Evolutionary conservation across 2,329 filamentous ascomycete genomes (phyloP), one percentile per base, ranked within the genome.

Genomic region (Fusarium nurragi): DNA sequence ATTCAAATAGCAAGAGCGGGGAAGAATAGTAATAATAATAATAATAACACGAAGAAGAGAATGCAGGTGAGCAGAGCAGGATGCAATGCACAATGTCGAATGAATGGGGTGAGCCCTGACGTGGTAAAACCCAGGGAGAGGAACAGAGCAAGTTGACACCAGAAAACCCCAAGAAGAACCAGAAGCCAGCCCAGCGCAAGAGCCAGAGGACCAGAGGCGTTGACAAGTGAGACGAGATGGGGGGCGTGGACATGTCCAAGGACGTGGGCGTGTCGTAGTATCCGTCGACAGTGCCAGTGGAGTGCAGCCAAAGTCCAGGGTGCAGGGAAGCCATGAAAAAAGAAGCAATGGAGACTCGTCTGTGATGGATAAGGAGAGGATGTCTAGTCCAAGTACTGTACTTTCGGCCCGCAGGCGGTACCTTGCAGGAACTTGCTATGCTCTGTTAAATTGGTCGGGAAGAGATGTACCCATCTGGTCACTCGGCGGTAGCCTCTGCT

Each of bases 331-430:
- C 26, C 41, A 40, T 66, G 64, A 45, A 67, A 67, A 44, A 67
- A 67, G 64, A 67, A 67, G 64, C 64, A 67, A 67, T 66, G 64
- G 64, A 60, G 64, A 54, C 57, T 58, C 37, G 34, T 51, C 64
- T 46, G 45, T 58, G 63, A 41, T 18, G 47, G 47, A 51, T 45
- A 39, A 58, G 52, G 48, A 59, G 43, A 54, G 52, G 45, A 64
- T 38, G 38, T 44, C 30, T 28, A 49, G 64, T 67, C 23, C 14
- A 44, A 36, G 43, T 64, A 67, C 64, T 50, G 39, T 67, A 67
- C 64, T 50, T 65, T 23, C 18, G 19, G 40, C 23, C 16, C 19
- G 13, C 23, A 14, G 34, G 23, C 50, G 59, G 59, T 43, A 67
- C 64, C 54, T 64, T 65, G 39, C 50, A 52, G 45, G 10, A 47